Base-by-base conservation (phyloP, 2,329 filamentous ascomycete species). In the Magnaporthales sp. region DNA sequence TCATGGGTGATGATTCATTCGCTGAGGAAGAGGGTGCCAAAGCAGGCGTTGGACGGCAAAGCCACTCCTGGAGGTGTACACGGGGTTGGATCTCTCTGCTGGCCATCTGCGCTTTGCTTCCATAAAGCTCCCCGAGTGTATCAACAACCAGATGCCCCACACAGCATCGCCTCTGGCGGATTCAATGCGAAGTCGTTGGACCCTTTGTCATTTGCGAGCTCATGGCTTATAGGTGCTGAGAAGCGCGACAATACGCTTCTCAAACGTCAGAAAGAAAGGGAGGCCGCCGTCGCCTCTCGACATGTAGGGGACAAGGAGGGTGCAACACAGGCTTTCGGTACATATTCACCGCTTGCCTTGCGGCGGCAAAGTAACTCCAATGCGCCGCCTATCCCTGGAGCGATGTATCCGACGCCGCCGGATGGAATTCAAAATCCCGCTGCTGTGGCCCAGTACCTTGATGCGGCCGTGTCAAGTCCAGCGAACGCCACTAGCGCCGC, bases 401-500 rank as follows among this genome's bases (percentile, higher is more conserved):
- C 84, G 1, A 86, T 91, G 76, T 91, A 92, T 73, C 89, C 88
- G 9, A 92, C 89, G 6, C 89, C 89, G 1, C 89, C 89, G 11
- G 89, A 91, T 72, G 88, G 82, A 15, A 77, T 89, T 22, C 86
- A 86, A 56, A 80, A 81, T 65, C 76, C 78, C 2, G 75, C 81
- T 10, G 86, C 81, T 3, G 79, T 83, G 7, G 85, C 84, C 0
- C 83, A 85, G 4, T 83, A 83, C 1, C 80, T 87, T 66, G 86
- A 89, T 67, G 83, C 81, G 5, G 80, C 79, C 2, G 77, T 79
- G 1, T 84, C 84, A 1, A 89, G 86, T 65, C 86, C 87, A 0
- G 81, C 79, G 3, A 84, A 85, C 58, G 77, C 75, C 51, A 70
- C 72, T 2, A 68, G 69, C 13, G 68, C 71, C 0, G 69, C 74